These are phyloP conservation scores for Populus deltoides DNA, from an alignment of 345 rosid species.

Conservation along the genomic window DNA sequence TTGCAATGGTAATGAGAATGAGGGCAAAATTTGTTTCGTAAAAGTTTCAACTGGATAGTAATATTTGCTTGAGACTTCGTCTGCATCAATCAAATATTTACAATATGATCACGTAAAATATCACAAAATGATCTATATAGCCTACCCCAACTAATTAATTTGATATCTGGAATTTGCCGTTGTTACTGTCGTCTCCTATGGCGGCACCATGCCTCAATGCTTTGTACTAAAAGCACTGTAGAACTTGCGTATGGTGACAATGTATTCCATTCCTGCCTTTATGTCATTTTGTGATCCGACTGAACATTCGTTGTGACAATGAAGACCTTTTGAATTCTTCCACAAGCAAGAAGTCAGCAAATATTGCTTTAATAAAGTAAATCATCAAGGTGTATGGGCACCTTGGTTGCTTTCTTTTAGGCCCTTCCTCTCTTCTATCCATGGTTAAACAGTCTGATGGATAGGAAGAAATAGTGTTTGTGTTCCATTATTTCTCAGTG, in stretches of 20 bases:
- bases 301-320: neutral
- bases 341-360: constrained; percentile 9
- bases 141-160: neutral
- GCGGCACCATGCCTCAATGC: neutral
- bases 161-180: neutral
- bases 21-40: too few relatives aligned
- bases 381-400: constrained; percentile 12
- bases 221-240: neutral
- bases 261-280: neutral
- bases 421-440: constrained; percentile 1
- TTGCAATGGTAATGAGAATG: too few relatives aligned
- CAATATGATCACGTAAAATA: neutral
- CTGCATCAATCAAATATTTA: too few relatives aligned
- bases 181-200: neutral
- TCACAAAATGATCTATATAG: too few relatives aligned
- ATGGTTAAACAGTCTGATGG: neutral
- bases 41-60: too few relatives aligned
- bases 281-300: neutral
- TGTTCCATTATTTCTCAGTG: neutral
- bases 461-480: neutral
- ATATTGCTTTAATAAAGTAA: constrained; percentile 26
- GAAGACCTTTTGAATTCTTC: constrained; percentile 1
- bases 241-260: neutral
- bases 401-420: constrained; percentile 26
- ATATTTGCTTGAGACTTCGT: too few relatives aligned